Base-by-base conservation (phyloP, 2,329 filamentous ascomycete species). In the Aspergillus pseudoterreus region DNA sequence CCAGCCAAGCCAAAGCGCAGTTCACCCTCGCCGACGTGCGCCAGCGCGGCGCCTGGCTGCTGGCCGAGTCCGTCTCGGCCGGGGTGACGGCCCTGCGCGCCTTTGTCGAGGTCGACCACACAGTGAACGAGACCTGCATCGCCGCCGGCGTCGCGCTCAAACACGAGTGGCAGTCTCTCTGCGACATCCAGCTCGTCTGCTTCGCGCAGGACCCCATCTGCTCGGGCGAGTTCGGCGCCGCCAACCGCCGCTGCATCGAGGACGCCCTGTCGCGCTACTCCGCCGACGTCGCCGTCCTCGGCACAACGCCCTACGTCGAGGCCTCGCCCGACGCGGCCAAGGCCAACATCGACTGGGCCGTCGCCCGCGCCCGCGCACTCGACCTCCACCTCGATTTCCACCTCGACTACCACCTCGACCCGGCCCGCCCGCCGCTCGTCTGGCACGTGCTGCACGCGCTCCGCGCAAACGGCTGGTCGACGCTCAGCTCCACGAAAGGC, bases 161-260 rank as follows among this genome's bases (percentile, higher is more conserved):
- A 65, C 59, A 73, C 2, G 71, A 79, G 47, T 85, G 82, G 63
- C 63, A 67, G 10, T 72, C 77, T 17, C 68, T 73, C 6, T 81
- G 85, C 54, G 70, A 80, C 6, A 69, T 90, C 4, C 86, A 90
- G 65, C 77, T 90, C 4, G 88, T 83, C 59, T 81, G 80, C 1
- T 90, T 89, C 69, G 86, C 86, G 6, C 86, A 90, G 61, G 80
- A 88, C 49, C 82, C 85, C 2, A 72, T 89, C 4, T 85, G 86
- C 63, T 83, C 82, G 1, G 76, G 77, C 2, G 73, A 78, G 42
- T 63, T 74, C 17, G 81, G 79, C 14, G 68, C 71, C 1, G 65
- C 75, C 41, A 85, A 86, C 58, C 73, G 77, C 33, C 55, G 58
- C 4, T 58, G 84, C 8, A 75, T 86, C 57, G 62, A 72, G 17